Conservation (phyloP, 495 filamentous ascomycete genomes). For the Penicillium paxilli region DNA sequence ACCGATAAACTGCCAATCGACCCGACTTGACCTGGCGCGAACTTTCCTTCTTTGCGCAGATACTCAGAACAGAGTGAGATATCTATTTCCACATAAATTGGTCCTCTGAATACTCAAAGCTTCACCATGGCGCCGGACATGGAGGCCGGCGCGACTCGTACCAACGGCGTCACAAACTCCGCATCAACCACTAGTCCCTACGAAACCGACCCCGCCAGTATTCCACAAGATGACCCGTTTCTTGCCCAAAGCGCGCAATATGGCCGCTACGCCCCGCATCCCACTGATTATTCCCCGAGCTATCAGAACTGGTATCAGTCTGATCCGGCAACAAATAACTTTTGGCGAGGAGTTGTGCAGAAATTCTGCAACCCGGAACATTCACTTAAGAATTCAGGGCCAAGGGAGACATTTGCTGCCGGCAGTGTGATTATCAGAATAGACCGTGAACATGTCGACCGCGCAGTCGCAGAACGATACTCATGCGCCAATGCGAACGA, state of each 20-base stretch:
- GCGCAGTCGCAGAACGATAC: constrained; percentile 28
- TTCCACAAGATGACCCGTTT: constrained; percentile 40
- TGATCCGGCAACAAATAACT: constrained; percentile 29
- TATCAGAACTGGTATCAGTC: constrained; percentile 36
- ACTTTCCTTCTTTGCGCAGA: not conserved
- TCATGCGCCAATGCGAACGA: constrained; percentile 62
- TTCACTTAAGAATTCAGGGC: constrained; percentile 33
- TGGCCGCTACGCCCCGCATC: constrained; percentile 42
- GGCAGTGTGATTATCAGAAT: constrained; percentile 42
- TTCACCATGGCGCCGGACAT: constrained; percentile 29
- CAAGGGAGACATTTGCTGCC: constrained; percentile 38
- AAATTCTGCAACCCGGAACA: constrained; percentile 33
- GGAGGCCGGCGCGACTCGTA: constrained; percentile 23
- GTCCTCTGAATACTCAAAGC: not conserved
- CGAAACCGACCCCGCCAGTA: constrained; percentile 33
- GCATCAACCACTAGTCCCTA: constrained; percentile 28
- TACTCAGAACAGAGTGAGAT: not conserved
- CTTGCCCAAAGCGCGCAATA: constrained; percentile 37
- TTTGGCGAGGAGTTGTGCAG: constrained; percentile 38
- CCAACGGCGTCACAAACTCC: constrained; percentile 26
- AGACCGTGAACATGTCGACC: constrained; percentile 30
- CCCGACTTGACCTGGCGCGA: not conserved
- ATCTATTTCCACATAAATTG: not conserved
- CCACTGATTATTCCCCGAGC: constrained; percentile 39
- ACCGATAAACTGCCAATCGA: constrained; percentile 7